Conservation (phyloP, 2,329 filamentous ascomycete genomes). For the Emergomyces orientalis region DNA sequence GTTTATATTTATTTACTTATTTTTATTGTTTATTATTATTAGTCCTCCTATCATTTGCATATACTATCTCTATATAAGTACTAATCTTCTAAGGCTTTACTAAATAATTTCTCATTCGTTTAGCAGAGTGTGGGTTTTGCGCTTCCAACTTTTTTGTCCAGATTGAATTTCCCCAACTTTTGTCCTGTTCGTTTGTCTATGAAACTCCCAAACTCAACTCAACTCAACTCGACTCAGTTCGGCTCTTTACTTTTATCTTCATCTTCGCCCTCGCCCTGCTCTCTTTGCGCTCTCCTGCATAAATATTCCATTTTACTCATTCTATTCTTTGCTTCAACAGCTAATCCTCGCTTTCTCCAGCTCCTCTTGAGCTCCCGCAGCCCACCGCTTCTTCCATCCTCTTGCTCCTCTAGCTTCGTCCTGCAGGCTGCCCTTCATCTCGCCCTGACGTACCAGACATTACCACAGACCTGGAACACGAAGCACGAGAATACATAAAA, state of each 20-base stretch:
- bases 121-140: background rate
- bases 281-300: background rate
- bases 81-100: background rate
- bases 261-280: background rate
- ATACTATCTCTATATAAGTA: background rate
- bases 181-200: too few relatives aligned
- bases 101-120: too few relatives aligned
- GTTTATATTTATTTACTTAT: background rate
- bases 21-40: background rate
- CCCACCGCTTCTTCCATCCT: background rate
- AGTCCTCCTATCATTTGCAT: background rate
- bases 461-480: background rate
- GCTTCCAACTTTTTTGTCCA: background rate
- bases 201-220: background rate
- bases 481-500: background rate
- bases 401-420: background rate
- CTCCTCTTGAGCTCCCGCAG: background rate
- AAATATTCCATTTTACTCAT: background rate
- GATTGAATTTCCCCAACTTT: background rate
- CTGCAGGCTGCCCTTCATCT: background rate
- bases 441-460: background rate
- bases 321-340: background rate
- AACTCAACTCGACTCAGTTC: background rate
- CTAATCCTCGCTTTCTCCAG: background rate
- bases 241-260: background rate